Percentiles rank a stretch among this genome's conserved stretches.
phyloP scores from a whole-genome alignment of 257 asterid genomes.

The Solanum medicagineum region DNA sequence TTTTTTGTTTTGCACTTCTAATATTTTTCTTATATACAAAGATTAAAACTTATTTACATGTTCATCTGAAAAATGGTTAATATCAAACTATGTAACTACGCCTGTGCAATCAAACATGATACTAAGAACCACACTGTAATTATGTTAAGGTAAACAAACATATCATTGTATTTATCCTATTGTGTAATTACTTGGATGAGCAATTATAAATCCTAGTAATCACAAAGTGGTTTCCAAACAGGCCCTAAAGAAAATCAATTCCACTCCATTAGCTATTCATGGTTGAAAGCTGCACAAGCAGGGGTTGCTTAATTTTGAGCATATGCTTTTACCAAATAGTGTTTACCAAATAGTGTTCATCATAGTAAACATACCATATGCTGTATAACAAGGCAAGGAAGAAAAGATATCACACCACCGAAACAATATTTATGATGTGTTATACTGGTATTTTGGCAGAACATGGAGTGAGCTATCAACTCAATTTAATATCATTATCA shows the following conservation, averaged over 20 bases:
- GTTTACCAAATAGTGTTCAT: not conserved
- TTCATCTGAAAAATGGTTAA: not conserved
- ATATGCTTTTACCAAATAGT: not conserved
- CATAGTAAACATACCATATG: not conserved
- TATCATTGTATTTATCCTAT: not conserved
- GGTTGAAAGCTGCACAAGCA: not conserved
- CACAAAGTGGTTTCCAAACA: not conserved
- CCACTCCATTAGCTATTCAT: not conserved
- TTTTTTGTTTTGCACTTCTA: not conserved
- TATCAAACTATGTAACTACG: not conserved
- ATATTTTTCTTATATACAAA: not conserved
- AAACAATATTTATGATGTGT: not conserved
- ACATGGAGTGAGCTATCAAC: not conserved
- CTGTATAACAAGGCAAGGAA: not conserved
- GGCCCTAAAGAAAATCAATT: not conserved
- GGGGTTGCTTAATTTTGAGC: not conserved
- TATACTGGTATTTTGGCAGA: not conserved
- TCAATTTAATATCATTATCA: not conserved
- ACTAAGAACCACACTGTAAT: not conserved
- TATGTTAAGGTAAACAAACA: not conserved
- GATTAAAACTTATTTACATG: not conserved
- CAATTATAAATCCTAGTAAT: not conserved
- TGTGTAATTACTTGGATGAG: not conserved
- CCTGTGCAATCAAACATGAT: not conserved
- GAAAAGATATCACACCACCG: not conserved